A percentile compares a stretch with the other conserved stretches of the same genome.
These are phyloP conservation scores for Escallonia rubra DNA, from an alignment of 129 eudicot species.

Conservation along the genomic window DNA sequence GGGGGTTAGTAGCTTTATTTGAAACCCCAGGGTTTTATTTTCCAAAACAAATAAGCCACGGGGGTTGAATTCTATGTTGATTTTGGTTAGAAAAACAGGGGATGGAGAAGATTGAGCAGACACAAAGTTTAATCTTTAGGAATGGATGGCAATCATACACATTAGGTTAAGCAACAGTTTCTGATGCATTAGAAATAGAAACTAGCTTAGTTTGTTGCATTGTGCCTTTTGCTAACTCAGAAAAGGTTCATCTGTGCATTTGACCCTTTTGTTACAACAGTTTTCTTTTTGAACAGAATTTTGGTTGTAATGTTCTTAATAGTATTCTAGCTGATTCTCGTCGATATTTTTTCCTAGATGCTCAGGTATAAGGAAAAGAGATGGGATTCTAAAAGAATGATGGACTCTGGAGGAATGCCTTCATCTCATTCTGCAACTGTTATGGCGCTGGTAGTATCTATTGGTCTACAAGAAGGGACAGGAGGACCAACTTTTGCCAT, in stretches of 20 bases:
- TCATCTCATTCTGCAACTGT: constrained; percentile 69
- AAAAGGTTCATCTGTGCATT: background rate
- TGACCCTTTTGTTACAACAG: no score
- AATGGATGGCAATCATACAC: no score
- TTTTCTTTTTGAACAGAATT: background rate
- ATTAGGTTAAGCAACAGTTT: no score
- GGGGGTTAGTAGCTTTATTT: no score
- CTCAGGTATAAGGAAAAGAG: constrained; percentile 62
- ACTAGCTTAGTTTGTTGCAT: background rate
- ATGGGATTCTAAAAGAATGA: constrained; percentile 62
- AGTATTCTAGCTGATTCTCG: constrained; percentile 16
- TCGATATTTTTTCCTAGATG: constrained; percentile 23
- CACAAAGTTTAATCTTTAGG: no score
- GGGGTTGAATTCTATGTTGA: no score
- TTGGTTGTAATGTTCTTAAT: background rate
- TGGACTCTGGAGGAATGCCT: constrained; percentile 70
- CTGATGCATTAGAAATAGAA: background rate
- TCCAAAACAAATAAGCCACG: no score
- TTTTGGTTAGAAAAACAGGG: no score
- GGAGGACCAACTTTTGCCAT: constrained; percentile 46
- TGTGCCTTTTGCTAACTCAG: background rate
- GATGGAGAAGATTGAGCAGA: no score
- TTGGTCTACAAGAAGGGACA: constrained; percentile 61
- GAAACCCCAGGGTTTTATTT: no score
- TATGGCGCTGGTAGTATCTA: constrained; percentile 45